phyloP scores from a whole-genome alignment of 2,329 filamentous ascomycete species.

The Capronia coronata region DNA sequence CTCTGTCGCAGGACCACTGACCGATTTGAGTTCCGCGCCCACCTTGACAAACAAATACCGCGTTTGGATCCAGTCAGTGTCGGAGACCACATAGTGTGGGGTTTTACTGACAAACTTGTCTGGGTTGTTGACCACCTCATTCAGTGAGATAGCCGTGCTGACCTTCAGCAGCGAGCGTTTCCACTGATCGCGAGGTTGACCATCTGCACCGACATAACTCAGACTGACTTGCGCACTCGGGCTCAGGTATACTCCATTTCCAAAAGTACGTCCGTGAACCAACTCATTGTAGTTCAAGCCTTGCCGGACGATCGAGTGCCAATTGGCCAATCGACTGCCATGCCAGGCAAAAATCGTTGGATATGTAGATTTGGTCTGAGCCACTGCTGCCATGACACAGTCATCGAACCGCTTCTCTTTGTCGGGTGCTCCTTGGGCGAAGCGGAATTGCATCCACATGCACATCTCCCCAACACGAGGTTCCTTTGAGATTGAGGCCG shows the following conservation, averaged over 20 bases:
- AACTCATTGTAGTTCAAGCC: constrained; percentile 66
- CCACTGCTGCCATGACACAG: constrained; percentile 48
- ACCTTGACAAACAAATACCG: constrained; percentile 67
- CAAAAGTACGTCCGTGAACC: constrained; percentile 62
- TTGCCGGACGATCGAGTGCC: constrained; percentile 82
- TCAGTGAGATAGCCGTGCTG: constrained; percentile 60
- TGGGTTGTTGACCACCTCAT: constrained; percentile 76
- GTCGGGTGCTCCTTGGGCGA: constrained; percentile 81
- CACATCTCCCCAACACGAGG: constrained; percentile 58
- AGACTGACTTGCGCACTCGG: constrained; percentile 51
- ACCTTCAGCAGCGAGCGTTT: constrained; percentile 59
- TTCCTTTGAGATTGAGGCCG: constrained; percentile 23
- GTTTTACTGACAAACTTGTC: constrained; percentile 48
- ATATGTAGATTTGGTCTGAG: constrained; percentile 38
- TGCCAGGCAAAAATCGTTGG: constrained; percentile 84
- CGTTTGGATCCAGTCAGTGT: constrained; percentile 83
- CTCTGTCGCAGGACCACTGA: not conserved
- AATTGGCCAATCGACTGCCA: constrained; percentile 68
- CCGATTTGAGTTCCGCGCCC: constrained; percentile 17
- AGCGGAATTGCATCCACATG: constrained; percentile 72
- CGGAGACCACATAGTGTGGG: constrained; percentile 65
- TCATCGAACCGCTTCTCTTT: constrained; percentile 70
- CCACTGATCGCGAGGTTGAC: constrained; percentile 47
- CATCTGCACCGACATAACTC: constrained; percentile 38
- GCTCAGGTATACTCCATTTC: constrained; percentile 78